Evolutionary conservation across 2,329 filamentous ascomycete species (phyloP), one percentile per base, ranked within the genome.

Genomic region (Fusarium clavum): DNA sequence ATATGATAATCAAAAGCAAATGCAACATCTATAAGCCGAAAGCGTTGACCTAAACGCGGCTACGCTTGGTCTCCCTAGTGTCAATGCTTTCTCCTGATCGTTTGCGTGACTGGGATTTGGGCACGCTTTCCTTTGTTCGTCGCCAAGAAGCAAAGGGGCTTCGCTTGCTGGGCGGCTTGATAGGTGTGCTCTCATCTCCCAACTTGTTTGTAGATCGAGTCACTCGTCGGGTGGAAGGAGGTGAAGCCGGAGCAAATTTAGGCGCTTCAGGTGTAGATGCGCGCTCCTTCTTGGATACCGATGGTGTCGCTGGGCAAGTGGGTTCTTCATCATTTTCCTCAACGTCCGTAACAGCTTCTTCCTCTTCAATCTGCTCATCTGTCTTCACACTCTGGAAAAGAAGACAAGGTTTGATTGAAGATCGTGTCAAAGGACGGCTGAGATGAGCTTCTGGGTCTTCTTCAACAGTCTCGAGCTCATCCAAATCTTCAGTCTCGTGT

Each of bases 61-160:
- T 74, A 57, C 81, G 79, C 75, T 83, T 83, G 25, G 80, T 61
- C 29, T 73, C 68, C 29, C 74, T 64, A 6, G 77, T 66, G 25
- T 71, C 69, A 22, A 81, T 72, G n/a, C 66, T 74, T 10, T 80
- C 79, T 41, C 74, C 80, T 25, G 75, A 73, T 64, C 84, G 82
- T 77, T 86, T 87, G 51, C 79, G 68, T 25, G 80, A 74, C 81
- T 82, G 80, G 84, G 87, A 65, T 77, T 82, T 64, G 82, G 81
- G 64, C 78, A 72, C 55, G 32, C 61, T 79, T 69, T 78, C 81
- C 83, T 93, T 93, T 72, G 87, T 88, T 61, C 90, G 88, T 68
- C 83, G 86, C 91, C 91, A 94, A 41, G 84, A 84, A 72, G 92
- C 89, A 73, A 93, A 93, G 4, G 88, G 88, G 72, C 86, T 90